Conservation (phyloP, 108 stramenopile genomes). For the Cylindrotheca closterium region DNA sequence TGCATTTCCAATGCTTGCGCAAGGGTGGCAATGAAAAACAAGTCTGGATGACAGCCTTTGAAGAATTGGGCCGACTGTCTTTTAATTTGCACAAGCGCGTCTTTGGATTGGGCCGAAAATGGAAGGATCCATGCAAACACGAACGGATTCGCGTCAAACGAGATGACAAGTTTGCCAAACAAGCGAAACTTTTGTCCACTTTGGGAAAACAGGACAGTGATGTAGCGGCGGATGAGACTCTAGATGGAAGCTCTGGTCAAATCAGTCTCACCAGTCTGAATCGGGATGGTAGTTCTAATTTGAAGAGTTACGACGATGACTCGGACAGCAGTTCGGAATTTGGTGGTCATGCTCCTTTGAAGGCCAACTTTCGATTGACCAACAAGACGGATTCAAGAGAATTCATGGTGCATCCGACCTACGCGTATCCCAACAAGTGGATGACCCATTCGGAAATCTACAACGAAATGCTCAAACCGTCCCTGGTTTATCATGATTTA, state of each 20-base stretch:
- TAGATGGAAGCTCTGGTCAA: neutral
- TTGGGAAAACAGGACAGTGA: slow-evolving; percentile 4
- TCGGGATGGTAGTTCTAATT: too few species aligned
- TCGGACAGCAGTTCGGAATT: neutral
- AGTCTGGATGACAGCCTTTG: slow-evolving; percentile 44
- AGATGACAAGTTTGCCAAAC: slow-evolving; percentile 13
- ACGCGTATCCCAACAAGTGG: slow-evolving; percentile 65
- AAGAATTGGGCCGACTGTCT: slow-evolving; percentile 25
- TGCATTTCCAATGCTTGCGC: slow-evolving; percentile 44
- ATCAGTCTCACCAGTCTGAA: too few species aligned
- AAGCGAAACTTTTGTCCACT: slow-evolving; percentile 1
- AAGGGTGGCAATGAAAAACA: slow-evolving; percentile 47
- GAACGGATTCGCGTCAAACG: slow-evolving; percentile 17
- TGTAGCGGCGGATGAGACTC: neutral
- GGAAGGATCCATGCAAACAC: slow-evolving; percentile 12
- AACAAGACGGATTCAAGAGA: slow-evolving; percentile 22
- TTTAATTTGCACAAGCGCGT: slow-evolving; percentile 8
- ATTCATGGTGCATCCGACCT: slow-evolving; percentile 48
- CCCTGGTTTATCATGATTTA: slow-evolving; percentile 44
- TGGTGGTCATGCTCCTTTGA: slow-evolving; percentile 4
- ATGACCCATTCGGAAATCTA: slow-evolving; percentile 59
- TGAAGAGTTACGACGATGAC: too few species aligned
- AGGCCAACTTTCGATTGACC: neutral
- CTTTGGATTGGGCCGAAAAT: neutral
- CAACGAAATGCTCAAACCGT: slow-evolving; percentile 48